phyloP scores from a whole-genome alignment of 257 asterid species.

The Asclepias syriaca region DNA sequence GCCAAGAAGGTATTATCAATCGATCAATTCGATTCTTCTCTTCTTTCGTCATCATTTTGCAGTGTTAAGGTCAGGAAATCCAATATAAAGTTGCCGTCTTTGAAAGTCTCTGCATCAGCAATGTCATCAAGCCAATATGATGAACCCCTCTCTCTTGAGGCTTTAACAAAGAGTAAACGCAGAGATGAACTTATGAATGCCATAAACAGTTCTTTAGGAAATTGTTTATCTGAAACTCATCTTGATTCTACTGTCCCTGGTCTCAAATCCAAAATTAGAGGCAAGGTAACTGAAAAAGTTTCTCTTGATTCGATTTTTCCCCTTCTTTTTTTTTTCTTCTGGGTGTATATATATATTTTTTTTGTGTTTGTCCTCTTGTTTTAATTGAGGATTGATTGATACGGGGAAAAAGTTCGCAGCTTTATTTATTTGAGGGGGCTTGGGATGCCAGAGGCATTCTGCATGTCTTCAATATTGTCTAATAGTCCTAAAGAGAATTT shows the following conservation, averaged over 20 bases:
- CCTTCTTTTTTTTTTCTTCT: not conserved
- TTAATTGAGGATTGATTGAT: not conserved
- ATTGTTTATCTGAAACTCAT: conserved; percentile 77
- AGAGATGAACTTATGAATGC: conserved; percentile 49
- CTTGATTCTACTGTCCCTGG: conserved; percentile 65
- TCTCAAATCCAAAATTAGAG: conserved; percentile 69
- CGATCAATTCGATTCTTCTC: conserved; percentile 10
- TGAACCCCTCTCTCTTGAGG: conserved; percentile 26
- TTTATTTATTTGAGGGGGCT: too few relatives aligned
- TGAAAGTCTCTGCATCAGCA: conserved; percentile 36
- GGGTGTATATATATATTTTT: not conserved
- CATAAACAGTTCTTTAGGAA: conserved; percentile 45
- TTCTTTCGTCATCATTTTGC: conserved; percentile 16
- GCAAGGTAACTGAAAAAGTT: conserved; percentile 50
- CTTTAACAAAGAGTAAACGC: conserved; percentile 32
- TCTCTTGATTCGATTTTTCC: not conserved
- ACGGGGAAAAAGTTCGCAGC: too few relatives aligned
- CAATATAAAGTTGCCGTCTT: conserved; percentile 23
- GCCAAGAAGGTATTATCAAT: conserved; percentile 21
- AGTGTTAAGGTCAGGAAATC: conserved; percentile 18
- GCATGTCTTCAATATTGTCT: too few relatives aligned
- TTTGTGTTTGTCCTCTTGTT: not conserved
- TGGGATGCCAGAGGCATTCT: too few relatives aligned
- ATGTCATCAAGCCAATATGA: conserved; percentile 31
- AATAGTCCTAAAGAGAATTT: not conserved